Evolutionary conservation across 805 yeast genomes (phyloP).

Genomic region (Phaffomyces opuntiae): DNA sequence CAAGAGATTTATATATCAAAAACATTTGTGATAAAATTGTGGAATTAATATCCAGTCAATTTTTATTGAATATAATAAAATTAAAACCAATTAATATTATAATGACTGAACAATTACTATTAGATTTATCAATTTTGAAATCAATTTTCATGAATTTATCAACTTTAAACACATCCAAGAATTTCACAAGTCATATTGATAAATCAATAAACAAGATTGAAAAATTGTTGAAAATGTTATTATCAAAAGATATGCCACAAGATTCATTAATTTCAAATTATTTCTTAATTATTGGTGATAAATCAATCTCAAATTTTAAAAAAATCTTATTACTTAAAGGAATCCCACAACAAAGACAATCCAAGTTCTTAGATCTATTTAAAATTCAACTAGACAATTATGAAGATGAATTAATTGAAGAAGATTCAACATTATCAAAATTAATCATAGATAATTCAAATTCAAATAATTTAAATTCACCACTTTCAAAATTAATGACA

Average conservation of each 20-base stretch:
- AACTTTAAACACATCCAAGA: constrained; percentile 7
- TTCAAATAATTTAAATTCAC: neutral
- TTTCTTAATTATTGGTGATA: constrained; percentile 60
- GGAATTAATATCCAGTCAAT: constrained; percentile 52
- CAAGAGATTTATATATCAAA: constrained; percentile 64
- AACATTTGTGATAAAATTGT: constrained; percentile 71
- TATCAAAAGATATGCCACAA: constrained; percentile 61
- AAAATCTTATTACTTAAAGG: constrained; percentile 64
- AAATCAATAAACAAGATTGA: constrained; percentile 42
- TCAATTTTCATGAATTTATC: constrained; percentile 33
- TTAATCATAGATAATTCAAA: constrained; percentile 10
- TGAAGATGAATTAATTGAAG: constrained; percentile 18
- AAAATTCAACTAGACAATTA: constrained; percentile 21
- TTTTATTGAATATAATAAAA: constrained; percentile 48
- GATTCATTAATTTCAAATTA: constrained; percentile 57
- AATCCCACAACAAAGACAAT: constrained; percentile 24
- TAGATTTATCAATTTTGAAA: constrained; percentile 66
- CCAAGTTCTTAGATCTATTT: constrained; percentile 20
- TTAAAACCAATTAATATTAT: constrained; percentile 65
- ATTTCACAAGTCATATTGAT: constrained; percentile 38
- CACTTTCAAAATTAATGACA: neutral
- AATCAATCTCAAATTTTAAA: constrained; percentile 50
- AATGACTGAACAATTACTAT: constrained; percentile 71
- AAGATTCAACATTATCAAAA: constrained; percentile 22
- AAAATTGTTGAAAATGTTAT: constrained; percentile 57